Percentiles rank a stretch among this genome's conserved stretches.
These are phyloP conservation scores for Ottelia alismoides DNA, from an alignment of 106 monocot genomes.

Conservation along the genomic window DNA sequence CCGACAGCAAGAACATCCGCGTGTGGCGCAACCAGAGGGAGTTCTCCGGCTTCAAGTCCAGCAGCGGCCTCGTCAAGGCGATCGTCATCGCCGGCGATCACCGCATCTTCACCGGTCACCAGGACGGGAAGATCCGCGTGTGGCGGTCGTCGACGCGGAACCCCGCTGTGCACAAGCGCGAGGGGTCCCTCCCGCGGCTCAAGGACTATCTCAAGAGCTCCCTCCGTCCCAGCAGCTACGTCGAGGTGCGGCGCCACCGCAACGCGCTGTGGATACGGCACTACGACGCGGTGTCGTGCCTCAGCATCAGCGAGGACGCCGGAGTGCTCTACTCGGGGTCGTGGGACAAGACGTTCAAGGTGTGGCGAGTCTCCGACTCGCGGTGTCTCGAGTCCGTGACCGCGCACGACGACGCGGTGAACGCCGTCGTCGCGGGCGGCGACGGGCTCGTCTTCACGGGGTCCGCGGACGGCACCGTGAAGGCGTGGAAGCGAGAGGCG, in stretches of 20 bases:
- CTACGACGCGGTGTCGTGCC: constrained; percentile 62
- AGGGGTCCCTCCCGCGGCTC: constrained; percentile 39
- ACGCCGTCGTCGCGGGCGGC: constrained; percentile 40
- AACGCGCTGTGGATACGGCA: constrained; percentile 50
- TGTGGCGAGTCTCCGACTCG: constrained; percentile 53
- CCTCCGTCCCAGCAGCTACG: constrained; percentile 49
- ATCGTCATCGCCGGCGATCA: constrained; percentile 31
- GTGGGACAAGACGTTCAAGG: constrained; percentile 68
- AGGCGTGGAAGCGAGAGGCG: constrained; percentile 51
- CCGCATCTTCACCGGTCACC: constrained; percentile 64
- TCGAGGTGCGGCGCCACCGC: constrained; percentile 38
- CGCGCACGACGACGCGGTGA: constrained; percentile 80
- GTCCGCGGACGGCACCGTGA: constrained; percentile 74
- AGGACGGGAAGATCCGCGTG: constrained; percentile 71
- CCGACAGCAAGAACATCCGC: constrained; percentile 52
- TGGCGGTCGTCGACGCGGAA: constrained; percentile 31
- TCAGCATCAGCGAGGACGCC: constrained; percentile 40
- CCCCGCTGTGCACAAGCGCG: constrained; percentile 35
- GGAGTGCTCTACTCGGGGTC: constrained; percentile 62
- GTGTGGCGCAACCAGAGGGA: constrained; percentile 46
- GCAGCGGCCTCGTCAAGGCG: constrained; percentile 72
- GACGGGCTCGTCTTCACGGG: constrained; percentile 56
- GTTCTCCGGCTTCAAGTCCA: constrained; percentile 49
- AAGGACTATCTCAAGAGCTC: constrained; percentile 44
- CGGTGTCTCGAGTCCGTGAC: constrained; percentile 56